Evolutionary conservation across 73 alveolate genomes (phyloP).

Genomic region (Tetrahymena borealis): DNA sequence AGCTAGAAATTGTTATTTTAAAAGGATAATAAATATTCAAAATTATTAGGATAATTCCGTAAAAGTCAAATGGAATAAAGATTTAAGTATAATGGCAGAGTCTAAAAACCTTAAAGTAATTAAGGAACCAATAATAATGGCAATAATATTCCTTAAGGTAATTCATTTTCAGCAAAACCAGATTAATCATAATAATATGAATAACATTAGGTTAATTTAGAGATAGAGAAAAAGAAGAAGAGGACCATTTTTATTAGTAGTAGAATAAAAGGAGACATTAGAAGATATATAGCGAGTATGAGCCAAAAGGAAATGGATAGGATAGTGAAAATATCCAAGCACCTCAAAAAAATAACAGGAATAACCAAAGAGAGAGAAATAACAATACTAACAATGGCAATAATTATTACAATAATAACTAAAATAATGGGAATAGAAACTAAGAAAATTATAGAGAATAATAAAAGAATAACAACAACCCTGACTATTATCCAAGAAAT

Average conservation of each 20-base stretch:
- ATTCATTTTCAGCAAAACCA: background rate
- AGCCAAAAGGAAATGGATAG: background rate
- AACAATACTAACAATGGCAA: background rate
- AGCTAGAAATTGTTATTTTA: no score
- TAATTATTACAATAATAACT: no score
- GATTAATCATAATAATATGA: background rate
- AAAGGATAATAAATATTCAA: background rate
- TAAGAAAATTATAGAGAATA: background rate
- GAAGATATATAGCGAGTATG: background rate
- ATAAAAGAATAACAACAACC: background rate
- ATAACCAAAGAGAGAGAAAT: background rate
- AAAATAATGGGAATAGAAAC: background rate
- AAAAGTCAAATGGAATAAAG: background rate
- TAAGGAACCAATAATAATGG: background rate
- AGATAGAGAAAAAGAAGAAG: conserved; percentile 1
- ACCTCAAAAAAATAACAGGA: background rate
- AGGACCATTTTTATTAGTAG: background rate
- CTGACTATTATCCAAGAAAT: background rate
- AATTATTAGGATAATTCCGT: background rate
- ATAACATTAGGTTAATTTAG: background rate
- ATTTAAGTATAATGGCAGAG: background rate
- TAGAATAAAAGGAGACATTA: background rate
- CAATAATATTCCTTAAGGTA: background rate
- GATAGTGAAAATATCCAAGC: background rate
- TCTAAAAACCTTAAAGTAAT: background rate